Evolutionary conservation across 257 asterid genomes (phyloP), one percentile per base, ranked within the genome.

Genomic region (Ballota nigra): DNA sequence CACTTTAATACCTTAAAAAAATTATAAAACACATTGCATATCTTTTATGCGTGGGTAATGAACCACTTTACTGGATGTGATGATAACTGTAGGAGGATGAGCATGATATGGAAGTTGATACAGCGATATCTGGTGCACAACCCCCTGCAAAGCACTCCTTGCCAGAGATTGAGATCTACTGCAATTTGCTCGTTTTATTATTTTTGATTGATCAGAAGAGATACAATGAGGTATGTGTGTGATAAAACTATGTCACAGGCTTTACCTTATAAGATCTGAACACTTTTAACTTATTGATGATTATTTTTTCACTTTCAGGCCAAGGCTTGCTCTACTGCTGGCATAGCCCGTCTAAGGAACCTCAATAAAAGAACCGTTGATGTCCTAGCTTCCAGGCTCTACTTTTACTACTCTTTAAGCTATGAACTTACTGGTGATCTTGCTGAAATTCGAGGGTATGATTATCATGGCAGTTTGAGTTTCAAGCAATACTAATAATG

Each of bases 361-460:
- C 69, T 86, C 71, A 90, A 86, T 62, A 82, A 83, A 76, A 79
- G 86, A 82, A 88, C 95, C 12, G 92, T 84, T 77, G 96, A 88
- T 79, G 84, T 86, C 78, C 85, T 90, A 57, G 89, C 96, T 62
- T 83, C 92, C 75, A 88, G 87, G 84, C 87, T 88, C 73, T 86
- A 86, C 80, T 88, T 78, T 45, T 90, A 86, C 82, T 85, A 88
- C 86, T 88, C 92, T 62, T 71, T 90, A 40, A 86, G 96, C 86
- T 90, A 88, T 69, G 95, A 90, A 78, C 86, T 88, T 66, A 84
- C 96, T 67, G 95, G 86, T 3, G 83, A 85, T 79, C 96, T 90
- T 72, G 87, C 87, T 74, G 96, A 90, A 70, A 86, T 90, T 65
- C 83, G 96, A 34, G 89, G 96, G 96, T 88, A 85, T 79, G 82